phyloP scores from a whole-genome alignment of 2,329 filamentous ascomycete genomes.

The Aspergillus latus region DNA sequence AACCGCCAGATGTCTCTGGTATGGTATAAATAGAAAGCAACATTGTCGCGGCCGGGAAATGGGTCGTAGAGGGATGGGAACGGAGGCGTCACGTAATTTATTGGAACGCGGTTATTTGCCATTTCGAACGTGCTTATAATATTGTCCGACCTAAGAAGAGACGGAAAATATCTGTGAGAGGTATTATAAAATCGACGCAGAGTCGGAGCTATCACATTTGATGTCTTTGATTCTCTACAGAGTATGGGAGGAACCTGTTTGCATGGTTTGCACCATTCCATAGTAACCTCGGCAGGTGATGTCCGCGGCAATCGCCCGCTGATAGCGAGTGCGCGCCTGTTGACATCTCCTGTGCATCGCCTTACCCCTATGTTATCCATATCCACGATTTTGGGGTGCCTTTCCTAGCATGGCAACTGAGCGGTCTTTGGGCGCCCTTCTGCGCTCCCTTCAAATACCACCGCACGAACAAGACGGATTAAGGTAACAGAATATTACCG shows the following conservation, averaged over 20 bases:
- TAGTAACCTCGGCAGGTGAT: conserved; percentile 35
- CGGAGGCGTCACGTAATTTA: conserved; percentile 64
- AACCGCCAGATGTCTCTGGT: conserved; percentile 81
- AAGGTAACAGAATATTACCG: conserved; percentile 44
- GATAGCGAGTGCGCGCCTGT: not conserved
- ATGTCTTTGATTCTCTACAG: not conserved
- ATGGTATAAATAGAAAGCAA: conserved; percentile 67
- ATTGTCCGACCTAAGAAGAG: conserved; percentile 10
- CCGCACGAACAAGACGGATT: conserved; percentile 60
- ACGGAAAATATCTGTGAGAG: not conserved
- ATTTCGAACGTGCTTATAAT: conserved; percentile 18
- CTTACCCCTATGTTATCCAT: conserved; percentile 10
- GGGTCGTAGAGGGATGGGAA: conserved; percentile 86
- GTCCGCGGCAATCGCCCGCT: conserved; percentile 24
- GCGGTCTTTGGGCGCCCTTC: conserved; percentile 58
- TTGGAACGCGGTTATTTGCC: conserved; percentile 47
- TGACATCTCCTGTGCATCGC: not conserved
- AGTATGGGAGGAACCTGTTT: conserved; percentile 25
- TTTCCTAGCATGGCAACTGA: conserved; percentile 55
- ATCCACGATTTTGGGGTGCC: not conserved
- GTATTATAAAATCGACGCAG: conserved; percentile 4
- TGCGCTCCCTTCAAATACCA: conserved; percentile 61
- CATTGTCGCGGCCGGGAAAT: conserved; percentile 56
- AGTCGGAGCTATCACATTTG: not conserved
- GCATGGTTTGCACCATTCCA: conserved; percentile 31